Evolutionary conservation across 1,284 basidiomycete species (phyloP).

Genomic region (Porodaedalea pini): DNA sequence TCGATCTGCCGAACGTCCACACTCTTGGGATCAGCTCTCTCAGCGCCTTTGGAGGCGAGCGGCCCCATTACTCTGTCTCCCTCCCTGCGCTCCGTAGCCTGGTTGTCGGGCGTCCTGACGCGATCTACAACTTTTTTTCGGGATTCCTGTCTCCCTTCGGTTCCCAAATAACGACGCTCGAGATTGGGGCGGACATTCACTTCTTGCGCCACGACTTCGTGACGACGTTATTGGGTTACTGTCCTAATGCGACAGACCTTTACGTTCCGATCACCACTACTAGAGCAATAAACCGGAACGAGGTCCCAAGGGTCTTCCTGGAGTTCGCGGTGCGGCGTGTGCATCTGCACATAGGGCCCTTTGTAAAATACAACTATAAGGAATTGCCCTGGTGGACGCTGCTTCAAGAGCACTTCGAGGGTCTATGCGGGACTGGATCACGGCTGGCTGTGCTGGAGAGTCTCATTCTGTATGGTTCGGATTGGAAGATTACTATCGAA

Average conservation of each 20-base stretch:
- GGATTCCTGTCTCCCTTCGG: background rate
- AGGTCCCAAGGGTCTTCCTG: background rate
- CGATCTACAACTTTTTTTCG: slow-evolving; percentile 3
- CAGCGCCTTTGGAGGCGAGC: background rate
- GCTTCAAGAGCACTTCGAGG: background rate
- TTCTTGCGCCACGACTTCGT: slow-evolving; percentile 15
- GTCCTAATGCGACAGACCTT: slow-evolving; percentile 5
- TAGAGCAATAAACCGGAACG: background rate
- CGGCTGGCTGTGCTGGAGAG: background rate
- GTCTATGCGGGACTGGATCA: background rate
- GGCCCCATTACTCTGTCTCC: background rate
- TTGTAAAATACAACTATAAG: background rate
- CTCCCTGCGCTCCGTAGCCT: slow-evolving; percentile 12
- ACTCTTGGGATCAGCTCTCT: slow-evolving; percentile 7
- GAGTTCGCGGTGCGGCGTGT: background rate
- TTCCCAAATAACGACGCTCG: background rate
- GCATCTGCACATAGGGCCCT: too few relatives aligned
- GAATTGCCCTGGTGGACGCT: background rate
- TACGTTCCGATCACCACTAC: slow-evolving; percentile 5
- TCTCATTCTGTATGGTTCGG: background rate
- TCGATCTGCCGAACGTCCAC: slow-evolving; percentile 13
- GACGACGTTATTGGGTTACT: slow-evolving; percentile 3
- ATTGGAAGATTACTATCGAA: slow-evolving; percentile 4
- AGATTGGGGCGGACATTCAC: background rate
- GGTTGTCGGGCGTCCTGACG: background rate